These are phyloP conservation scores for Leccinum pachyderme DNA, from an alignment of 1,284 basidiomycete genomes.

Conservation along the genomic window DNA sequence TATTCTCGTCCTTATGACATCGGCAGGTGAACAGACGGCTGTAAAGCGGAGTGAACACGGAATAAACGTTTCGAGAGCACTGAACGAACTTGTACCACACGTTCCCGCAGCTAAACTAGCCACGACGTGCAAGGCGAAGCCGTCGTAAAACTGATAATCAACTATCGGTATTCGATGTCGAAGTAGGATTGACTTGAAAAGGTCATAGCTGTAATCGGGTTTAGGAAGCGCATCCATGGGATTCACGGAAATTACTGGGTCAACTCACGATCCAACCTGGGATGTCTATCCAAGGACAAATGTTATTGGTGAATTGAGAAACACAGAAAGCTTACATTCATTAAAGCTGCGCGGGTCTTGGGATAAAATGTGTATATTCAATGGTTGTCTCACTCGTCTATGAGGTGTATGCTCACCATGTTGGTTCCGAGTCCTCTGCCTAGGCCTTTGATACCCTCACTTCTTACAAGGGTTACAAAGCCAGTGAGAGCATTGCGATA, in stretches of 20 bases:
- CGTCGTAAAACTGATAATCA: constrained; percentile 71
- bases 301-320: constrained; percentile 6
- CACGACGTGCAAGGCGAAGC: constrained; percentile 60
- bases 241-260: constrained; percentile 1
- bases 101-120: constrained; percentile 74
- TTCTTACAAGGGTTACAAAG: constrained; percentile 58
- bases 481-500: constrained; percentile 80
- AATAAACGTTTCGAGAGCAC: constrained; percentile 12
- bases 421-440: constrained; percentile 81
- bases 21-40: constrained; percentile 88
- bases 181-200: constrained; percentile 74
- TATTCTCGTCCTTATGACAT: constrained; percentile 78
- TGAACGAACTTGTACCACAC: constrained; percentile 81
- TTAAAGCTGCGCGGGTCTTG: constrained; percentile 74
- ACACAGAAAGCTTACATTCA: constrained; percentile 64
- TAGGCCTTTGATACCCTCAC: constrained; percentile 72
- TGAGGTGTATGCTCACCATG: constrained; percentile 46
- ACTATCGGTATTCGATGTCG: constrained; percentile 52
- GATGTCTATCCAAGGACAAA: constrained; percentile 48
- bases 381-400: neutral
- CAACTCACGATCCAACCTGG: constrained; percentile 84
- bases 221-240: constrained; percentile 4
- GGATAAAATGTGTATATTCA: constrained; percentile 5
- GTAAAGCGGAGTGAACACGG: constrained; percentile 10
- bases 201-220: constrained; percentile 67